Evolutionary conservation across 495 filamentous ascomycete genomes (phyloP).

Genomic region (Podospora tetraspora): DNA sequence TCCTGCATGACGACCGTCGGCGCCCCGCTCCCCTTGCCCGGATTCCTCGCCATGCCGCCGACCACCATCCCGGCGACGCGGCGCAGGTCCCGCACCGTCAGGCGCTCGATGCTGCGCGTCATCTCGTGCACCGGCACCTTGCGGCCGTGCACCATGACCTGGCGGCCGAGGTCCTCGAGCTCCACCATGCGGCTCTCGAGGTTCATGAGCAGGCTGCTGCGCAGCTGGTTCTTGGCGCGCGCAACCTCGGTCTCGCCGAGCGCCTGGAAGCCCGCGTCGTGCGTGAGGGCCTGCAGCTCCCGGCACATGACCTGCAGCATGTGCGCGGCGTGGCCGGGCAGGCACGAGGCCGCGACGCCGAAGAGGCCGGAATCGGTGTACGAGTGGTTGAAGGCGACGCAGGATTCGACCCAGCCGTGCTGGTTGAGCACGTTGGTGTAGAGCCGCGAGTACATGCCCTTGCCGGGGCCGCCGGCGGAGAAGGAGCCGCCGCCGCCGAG

Average conservation of each 20-base stretch:
- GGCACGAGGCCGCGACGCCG: slow-evolving; percentile 83
- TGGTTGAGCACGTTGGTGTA: slow-evolving; percentile 98
- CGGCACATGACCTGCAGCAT: slow-evolving; percentile 94
- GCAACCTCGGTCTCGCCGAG: slow-evolving; percentile 77
- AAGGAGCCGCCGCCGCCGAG: slow-evolving; percentile 96
- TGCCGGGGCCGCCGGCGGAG: slow-evolving; percentile 93
- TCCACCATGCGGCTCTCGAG: slow-evolving; percentile 96
- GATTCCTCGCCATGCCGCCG: slow-evolving; percentile 68
- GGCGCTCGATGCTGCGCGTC: slow-evolving; percentile 75
- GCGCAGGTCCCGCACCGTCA: slow-evolving; percentile 77
- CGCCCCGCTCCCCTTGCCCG: slow-evolving; percentile 73
- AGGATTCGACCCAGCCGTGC: slow-evolving; percentile 92
- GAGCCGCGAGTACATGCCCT: slow-evolving; percentile 96
- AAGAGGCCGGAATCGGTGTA: slow-evolving; percentile 95
- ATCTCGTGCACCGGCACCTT: slow-evolving; percentile 91
- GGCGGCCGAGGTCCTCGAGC: slow-evolving; percentile 92
- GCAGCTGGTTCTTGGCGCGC: slow-evolving; percentile 96
- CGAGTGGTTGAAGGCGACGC: slow-evolving; percentile 91
- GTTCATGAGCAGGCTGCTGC: slow-evolving; percentile 91
- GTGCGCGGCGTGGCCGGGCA: slow-evolving; percentile 62
- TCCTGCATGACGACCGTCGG: slow-evolving; percentile 96
- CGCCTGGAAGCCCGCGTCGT: slow-evolving; percentile 61
- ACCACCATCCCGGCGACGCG: slow-evolving; percentile 80
- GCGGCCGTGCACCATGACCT: slow-evolving; percentile 89
- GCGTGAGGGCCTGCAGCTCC: slow-evolving; percentile 71